phyloP scores from a whole-genome alignment of 371 early-diverging fungal species.

The Entomophthora muscae region DNA sequence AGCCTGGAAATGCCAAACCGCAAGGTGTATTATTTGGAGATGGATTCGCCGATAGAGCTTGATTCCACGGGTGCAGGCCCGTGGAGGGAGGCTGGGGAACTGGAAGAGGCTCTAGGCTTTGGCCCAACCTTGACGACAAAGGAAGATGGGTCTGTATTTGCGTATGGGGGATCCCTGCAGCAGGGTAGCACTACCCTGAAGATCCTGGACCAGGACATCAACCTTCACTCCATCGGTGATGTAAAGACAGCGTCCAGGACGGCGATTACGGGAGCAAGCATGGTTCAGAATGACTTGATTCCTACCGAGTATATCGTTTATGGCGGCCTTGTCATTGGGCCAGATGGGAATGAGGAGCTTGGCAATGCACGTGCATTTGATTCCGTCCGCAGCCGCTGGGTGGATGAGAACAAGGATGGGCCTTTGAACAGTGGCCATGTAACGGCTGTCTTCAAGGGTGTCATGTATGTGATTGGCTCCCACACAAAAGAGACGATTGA shows the following conservation, averaged over 20 bases:
- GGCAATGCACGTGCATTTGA: neutral
- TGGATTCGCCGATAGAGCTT: neutral
- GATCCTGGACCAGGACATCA: neutral
- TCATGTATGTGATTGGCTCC: neutral
- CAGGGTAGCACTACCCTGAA: neutral
- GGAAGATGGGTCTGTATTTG: neutral
- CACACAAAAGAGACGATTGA: neutral
- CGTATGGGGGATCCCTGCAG: neutral
- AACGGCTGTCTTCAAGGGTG: neutral
- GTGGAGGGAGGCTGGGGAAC: neutral
- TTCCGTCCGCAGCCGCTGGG: neutral
- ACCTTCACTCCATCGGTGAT: neutral
- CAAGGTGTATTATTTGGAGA: neutral
- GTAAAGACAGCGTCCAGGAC: neutral
- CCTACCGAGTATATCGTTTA: neutral
- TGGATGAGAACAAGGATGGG: neutral
- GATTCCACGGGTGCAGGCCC: neutral
- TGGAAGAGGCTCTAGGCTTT: neutral
- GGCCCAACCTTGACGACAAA: neutral
- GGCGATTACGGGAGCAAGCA: neutral
- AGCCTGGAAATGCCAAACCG: neutral
- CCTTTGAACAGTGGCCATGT: neutral
- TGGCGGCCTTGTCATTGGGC: neutral
- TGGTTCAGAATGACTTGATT: neutral
- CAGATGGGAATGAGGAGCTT: neutral